These are phyloP conservation scores for Neurospora tetrasperma DNA, from an alignment of 495 filamentous ascomycete species.

Conservation along the genomic window DNA sequence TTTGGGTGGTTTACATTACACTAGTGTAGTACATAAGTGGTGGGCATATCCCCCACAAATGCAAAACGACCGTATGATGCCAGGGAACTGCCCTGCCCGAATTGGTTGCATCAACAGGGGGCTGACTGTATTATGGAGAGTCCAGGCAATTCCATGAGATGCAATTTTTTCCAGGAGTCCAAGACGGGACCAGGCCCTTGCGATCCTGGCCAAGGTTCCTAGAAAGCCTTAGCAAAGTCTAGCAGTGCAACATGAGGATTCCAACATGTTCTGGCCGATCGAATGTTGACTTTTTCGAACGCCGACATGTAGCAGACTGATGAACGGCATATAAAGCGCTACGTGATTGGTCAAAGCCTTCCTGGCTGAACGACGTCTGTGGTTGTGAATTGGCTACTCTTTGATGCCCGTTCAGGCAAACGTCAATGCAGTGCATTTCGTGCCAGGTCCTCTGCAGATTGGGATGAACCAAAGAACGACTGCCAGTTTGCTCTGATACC, in stretches of 20 bases:
- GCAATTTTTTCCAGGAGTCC: not conserved
- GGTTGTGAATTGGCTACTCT: not conserved
- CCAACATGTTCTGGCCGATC: not conserved
- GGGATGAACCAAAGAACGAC: not conserved
- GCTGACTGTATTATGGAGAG: not conserved
- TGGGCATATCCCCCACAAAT: too few species aligned
- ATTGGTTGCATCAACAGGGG: too few species aligned
- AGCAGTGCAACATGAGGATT: not conserved
- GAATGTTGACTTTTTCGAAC: not conserved
- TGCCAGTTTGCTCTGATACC: not conserved
- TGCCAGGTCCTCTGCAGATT: not conserved
- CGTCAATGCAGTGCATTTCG: not conserved
- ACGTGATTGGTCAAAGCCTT: not conserved
- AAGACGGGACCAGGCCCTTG: not conserved
- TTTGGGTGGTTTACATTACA: too few species aligned
- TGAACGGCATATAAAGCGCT: not conserved
- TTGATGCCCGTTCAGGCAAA: not conserved
- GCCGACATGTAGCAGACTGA: not conserved
- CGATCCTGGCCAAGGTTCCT: not conserved
- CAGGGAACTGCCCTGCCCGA: too few species aligned
- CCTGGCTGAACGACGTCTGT: not conserved
- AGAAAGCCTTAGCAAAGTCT: not conserved
- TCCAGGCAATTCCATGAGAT: not conserved
- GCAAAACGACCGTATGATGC: too few species aligned
- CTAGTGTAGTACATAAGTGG: too few species aligned